phyloP scores from a whole-genome alignment of 805 yeast species.

The Saturnispora hagleri region DNA sequence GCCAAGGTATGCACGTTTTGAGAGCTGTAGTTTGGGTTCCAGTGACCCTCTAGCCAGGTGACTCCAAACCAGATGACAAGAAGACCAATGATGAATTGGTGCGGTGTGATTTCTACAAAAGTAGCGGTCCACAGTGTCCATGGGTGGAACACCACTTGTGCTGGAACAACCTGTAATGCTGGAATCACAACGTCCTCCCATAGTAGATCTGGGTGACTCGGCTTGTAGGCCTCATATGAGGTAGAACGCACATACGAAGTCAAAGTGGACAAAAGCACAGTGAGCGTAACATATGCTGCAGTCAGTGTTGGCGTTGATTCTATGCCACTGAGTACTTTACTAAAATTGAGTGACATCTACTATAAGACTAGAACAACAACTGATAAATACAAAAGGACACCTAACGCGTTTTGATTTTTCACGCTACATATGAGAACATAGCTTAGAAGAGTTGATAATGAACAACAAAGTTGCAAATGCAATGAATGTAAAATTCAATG shows the following conservation, averaged over 20 bases:
- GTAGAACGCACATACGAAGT: slow-evolving; percentile 35
- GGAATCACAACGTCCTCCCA: slow-evolving; percentile 41
- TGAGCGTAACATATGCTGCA: slow-evolving; percentile 32
- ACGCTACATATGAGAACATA: neutral
- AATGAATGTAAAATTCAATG: too few relatives aligned
- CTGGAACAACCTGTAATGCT: slow-evolving; percentile 53
- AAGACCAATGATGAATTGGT: slow-evolving; percentile 35
- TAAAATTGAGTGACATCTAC: neutral
- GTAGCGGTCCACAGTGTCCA: slow-evolving; percentile 57
- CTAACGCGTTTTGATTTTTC: neutral
- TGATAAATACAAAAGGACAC: neutral
- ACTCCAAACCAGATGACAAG: slow-evolving; percentile 32
- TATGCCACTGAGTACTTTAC: neutral
- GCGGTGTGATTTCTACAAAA: slow-evolving; percentile 49
- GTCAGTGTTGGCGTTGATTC: slow-evolving; percentile 23
- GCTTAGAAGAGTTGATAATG: neutral
- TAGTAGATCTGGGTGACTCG: slow-evolving; percentile 17
- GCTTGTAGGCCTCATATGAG: slow-evolving; percentile 22
- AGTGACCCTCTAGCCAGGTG: slow-evolving; percentile 41
- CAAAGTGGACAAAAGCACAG: slow-evolving; percentile 32
- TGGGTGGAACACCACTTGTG: slow-evolving; percentile 44
- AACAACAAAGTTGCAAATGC: too few relatives aligned
- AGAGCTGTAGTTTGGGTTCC: slow-evolving; percentile 27
- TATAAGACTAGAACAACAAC: neutral
- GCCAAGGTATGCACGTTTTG: neutral